Evolutionary conservation across 2,329 filamentous ascomycete species (phyloP).

Genomic region (Fusarium sp.): DNA sequence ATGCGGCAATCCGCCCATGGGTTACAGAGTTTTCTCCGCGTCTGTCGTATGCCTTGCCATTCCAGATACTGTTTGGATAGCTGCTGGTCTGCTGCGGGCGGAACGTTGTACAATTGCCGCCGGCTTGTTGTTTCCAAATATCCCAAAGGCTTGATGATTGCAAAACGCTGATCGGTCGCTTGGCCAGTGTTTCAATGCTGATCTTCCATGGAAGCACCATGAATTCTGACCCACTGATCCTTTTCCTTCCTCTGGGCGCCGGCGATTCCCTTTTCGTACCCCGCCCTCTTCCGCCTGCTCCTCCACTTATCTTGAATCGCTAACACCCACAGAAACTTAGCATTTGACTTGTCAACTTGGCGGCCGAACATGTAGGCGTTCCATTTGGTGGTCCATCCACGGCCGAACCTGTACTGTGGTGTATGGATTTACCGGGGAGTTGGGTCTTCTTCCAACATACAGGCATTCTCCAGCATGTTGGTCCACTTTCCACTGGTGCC

Average conservation of each 20-base stretch:
- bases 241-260: constrained; percentile 3
- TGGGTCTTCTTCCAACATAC: constrained; percentile 87
- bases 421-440: constrained; percentile 48
- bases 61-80: constrained; percentile 23
- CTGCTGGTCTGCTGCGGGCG: constrained; percentile 16
- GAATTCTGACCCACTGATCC: constrained; percentile 24
- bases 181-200: constrained; percentile 11
- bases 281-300: constrained; percentile 37
- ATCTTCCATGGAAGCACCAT: constrained; percentile 26
- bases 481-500: constrained; percentile 99
- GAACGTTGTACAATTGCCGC: constrained; percentile 21
- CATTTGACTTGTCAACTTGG: constrained; percentile 34
- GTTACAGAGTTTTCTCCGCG: constrained; percentile 37
- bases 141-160: constrained; percentile 10
- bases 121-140: constrained; percentile 23
- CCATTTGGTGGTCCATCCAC: constrained; percentile 9
- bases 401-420: constrained; percentile 12
- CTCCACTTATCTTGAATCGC: constrained; percentile 32
- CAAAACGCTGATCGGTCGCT: constrained; percentile 22
- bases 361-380: constrained; percentile 23
- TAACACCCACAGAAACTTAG: constrained; percentile 31
- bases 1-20: constrained; percentile 31
- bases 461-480: constrained; percentile 95
- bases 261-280: constrained; percentile 30
- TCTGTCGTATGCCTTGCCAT: constrained; percentile 28